Evolutionary conservation across 1,139 yeast species (phyloP).

Genomic region (Geotrichum macrosporum): DNA sequence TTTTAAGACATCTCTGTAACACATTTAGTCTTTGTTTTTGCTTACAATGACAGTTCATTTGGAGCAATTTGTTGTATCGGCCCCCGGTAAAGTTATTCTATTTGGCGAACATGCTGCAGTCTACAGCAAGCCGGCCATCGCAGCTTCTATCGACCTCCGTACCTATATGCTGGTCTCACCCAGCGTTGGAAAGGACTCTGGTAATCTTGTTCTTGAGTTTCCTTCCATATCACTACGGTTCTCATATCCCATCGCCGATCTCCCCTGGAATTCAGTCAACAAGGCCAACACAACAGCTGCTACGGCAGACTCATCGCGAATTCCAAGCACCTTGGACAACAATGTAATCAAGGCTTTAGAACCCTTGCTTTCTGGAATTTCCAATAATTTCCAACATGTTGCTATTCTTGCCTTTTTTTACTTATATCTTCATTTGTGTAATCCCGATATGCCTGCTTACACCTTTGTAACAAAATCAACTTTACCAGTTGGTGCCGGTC

Average conservation of each 20-base stretch:
- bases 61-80: constrained; percentile 61
- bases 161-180: constrained; percentile 64
- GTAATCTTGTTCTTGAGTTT: constrained; percentile 58
- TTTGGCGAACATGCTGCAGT: constrained; percentile 98
- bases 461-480: constrained; percentile 72
- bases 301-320: constrained; percentile 23
- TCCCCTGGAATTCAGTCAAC: constrained; percentile 45
- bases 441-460: constrained; percentile 46
- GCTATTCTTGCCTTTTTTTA: constrained; percentile 86
- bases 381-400: constrained; percentile 61
- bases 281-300: constrained; percentile 33
- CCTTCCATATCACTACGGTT: constrained; percentile 72
- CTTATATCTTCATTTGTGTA: constrained; percentile 59
- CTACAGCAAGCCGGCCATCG: constrained; percentile 85
- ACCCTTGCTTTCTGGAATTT: constrained; percentile 45
- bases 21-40: background rate
- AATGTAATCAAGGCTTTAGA: constrained; percentile 51
- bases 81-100: constrained; percentile 94
- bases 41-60: constrained; percentile 14
- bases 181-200: constrained; percentile 35
- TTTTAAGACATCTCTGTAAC: constrained; percentile 5
- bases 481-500: constrained; percentile 93
- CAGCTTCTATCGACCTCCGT: constrained; percentile 78
- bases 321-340: constrained; percentile 56
- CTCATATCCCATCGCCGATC: constrained; percentile 54